These are phyloP conservation scores for Erodium texanum DNA, from an alignment of 441 rosid species.

Conservation along the genomic window DNA sequence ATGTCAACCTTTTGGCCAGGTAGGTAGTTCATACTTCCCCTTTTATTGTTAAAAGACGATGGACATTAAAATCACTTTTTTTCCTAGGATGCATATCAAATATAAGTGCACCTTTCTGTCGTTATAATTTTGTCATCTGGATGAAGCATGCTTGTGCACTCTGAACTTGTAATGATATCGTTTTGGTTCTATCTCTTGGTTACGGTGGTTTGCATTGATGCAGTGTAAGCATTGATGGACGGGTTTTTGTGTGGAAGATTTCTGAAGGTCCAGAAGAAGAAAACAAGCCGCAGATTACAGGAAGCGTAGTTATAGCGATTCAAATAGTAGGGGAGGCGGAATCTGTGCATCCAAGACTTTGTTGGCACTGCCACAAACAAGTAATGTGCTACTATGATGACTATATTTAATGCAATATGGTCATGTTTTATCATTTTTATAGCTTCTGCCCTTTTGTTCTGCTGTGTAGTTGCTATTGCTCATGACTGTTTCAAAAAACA, in stretches of 20 bases:
- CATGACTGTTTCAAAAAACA: not conserved
- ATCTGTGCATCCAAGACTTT: conserved; percentile 64
- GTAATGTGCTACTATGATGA: conserved; percentile 27
- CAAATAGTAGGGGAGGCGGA: conserved; percentile 57
- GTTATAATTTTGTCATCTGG: not conserved
- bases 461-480: not conserved
- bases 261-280: conserved; percentile 76
- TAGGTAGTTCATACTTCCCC: conserved; percentile 14
- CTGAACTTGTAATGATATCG: conserved; percentile 2
- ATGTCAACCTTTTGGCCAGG: conserved; percentile 95
- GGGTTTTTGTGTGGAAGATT: conserved; percentile 66
- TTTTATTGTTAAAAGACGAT: not conserved
- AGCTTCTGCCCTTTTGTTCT: not conserved
- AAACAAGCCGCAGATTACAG: conserved; percentile 72
- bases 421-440: not conserved
- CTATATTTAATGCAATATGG: not conserved
- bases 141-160: not conserved
- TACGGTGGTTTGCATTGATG: conserved; percentile 14
- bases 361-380: conserved; percentile 94
- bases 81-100: not conserved
- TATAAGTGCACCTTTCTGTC: not conserved
- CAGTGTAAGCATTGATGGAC: conserved; percentile 77
- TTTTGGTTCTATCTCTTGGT: conserved; percentile 12
- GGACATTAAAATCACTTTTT: not conserved
- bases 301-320: conserved; percentile 51